These are phyloP conservation scores for Barnettozyma pratensis DNA, from an alignment of 805 yeast genomes.

Conservation along the genomic window DNA sequence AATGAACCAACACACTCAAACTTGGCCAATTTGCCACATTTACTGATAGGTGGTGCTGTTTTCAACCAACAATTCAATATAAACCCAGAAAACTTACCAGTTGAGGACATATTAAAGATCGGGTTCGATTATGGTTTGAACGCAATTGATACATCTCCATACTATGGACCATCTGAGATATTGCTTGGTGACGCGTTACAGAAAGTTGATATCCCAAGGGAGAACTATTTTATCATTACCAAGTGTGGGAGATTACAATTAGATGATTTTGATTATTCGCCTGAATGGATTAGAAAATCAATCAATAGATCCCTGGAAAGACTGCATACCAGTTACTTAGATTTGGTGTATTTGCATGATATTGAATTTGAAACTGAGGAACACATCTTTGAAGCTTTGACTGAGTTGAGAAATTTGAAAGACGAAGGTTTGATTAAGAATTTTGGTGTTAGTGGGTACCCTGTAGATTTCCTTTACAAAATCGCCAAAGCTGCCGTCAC, in stretches of 20 bases:
- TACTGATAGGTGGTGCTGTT: constrained; percentile 85
- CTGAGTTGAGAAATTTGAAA: constrained; percentile 54
- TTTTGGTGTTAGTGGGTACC: constrained; percentile 86
- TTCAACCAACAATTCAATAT: constrained; percentile 76
- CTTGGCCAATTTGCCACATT: constrained; percentile 40
- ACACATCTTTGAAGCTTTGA: constrained; percentile 57
- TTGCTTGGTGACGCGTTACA: constrained; percentile 65
- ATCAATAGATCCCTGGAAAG: constrained; percentile 64
- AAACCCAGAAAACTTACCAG: constrained; percentile 58
- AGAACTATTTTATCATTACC: constrained; percentile 65
- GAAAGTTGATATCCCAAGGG: constrained; percentile 43
- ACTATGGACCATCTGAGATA: constrained; percentile 84
- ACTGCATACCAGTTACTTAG: constrained; percentile 64
- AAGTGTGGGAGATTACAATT: constrained; percentile 76
- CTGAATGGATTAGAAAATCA: constrained; percentile 53
- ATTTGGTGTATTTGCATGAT: constrained; percentile 83
- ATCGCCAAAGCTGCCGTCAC: constrained; percentile 38
- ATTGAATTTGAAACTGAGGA: constrained; percentile 67
- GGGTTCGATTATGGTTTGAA: constrained; percentile 67
- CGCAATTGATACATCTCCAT: constrained; percentile 89
- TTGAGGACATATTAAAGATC: constrained; percentile 46
- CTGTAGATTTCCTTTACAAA: constrained; percentile 59
- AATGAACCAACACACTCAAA: constrained; percentile 16
- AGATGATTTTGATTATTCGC: constrained; percentile 71
- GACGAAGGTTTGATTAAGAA: constrained; percentile 54